Percentiles rank a stretch among this genome's conserved stretches.
These are phyloP conservation scores for Oxyria digyna DNA, from an alignment of 148 eudicot genomes.

Conservation along the genomic window DNA sequence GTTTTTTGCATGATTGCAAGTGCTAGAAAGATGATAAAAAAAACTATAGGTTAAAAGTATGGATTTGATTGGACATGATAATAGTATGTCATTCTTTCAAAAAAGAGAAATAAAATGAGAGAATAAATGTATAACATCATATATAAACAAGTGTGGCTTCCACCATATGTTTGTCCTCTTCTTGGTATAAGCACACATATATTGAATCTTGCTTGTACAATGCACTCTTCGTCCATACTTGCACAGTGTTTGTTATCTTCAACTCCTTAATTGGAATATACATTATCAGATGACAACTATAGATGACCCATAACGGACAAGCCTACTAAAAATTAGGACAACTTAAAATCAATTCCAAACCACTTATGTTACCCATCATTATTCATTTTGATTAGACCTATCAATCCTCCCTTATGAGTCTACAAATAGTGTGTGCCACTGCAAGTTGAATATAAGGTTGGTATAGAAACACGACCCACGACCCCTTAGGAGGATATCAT, in stretches of 20 bases:
- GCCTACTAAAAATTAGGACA: neutral
- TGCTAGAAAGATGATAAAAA: neutral
- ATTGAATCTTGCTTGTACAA: neutral
- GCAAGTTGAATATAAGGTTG: no score
- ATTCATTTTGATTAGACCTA: constrained; percentile 8
- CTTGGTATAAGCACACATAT: neutral
- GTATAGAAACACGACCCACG: no score
- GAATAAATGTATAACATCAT: constrained; percentile 5
- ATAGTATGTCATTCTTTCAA: neutral
- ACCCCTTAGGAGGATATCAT: no score
- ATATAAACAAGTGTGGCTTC: neutral
- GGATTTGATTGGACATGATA: constrained; percentile 8
- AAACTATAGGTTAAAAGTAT: constrained; percentile 6
- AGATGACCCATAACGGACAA: neutral
- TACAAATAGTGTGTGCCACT: neutral
- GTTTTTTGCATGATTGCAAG: constrained; percentile 2
- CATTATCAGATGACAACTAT: neutral
- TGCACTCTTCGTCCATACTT: constrained; percentile 4
- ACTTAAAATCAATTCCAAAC: neutral
- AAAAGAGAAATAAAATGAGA: constrained; percentile 2
- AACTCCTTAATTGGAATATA: neutral
- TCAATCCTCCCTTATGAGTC: neutral
- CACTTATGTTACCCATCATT: neutral
- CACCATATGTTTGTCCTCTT: constrained; percentile 2
- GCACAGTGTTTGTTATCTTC: neutral